phyloP scores from a whole-genome alignment of 176 grass and related monocot species.

The Phragmites australis region DNA sequence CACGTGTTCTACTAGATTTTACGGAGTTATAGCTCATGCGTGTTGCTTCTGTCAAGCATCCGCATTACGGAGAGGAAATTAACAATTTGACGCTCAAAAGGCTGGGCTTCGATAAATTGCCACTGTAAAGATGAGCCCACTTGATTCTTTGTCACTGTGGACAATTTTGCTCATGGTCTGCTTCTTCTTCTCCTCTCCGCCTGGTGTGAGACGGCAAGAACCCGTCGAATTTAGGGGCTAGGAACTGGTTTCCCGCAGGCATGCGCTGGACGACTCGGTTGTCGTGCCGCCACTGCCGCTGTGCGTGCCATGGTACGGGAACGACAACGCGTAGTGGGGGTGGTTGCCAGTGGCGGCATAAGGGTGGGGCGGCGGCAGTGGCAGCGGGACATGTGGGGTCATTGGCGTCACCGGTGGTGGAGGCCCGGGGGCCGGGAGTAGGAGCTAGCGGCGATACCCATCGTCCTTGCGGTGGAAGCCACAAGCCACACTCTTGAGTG shows the following conservation, averaged over 20 bases:
- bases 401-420: not conserved
- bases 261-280: too few species aligned
- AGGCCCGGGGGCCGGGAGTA: not conserved
- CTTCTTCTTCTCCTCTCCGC: too few species aligned
- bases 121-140: too few species aligned
- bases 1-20: not conserved
- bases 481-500: constrained; percentile 62
- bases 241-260: too few species aligned
- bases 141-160: too few species aligned
- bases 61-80: too few species aligned
- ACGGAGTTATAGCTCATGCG: not conserved
- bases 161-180: too few species aligned
- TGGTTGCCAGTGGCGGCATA: not conserved
- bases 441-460: constrained; percentile 20
- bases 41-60: not conserved
- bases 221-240: too few species aligned
- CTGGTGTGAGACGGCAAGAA: too few species aligned
- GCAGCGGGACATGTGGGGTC: constrained; percentile 16
- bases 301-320: constrained; percentile 45
- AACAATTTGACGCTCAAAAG: too few species aligned
- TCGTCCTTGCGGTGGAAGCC: constrained; percentile 77
- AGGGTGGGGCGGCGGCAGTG: constrained; percentile 33
- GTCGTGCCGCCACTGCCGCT: too few species aligned
- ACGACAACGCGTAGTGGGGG: constrained; percentile 33
- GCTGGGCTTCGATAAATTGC: too few species aligned